Conservation (phyloP, 2,329 filamentous ascomycete species). For the Aureobasidium sp. region DNA sequence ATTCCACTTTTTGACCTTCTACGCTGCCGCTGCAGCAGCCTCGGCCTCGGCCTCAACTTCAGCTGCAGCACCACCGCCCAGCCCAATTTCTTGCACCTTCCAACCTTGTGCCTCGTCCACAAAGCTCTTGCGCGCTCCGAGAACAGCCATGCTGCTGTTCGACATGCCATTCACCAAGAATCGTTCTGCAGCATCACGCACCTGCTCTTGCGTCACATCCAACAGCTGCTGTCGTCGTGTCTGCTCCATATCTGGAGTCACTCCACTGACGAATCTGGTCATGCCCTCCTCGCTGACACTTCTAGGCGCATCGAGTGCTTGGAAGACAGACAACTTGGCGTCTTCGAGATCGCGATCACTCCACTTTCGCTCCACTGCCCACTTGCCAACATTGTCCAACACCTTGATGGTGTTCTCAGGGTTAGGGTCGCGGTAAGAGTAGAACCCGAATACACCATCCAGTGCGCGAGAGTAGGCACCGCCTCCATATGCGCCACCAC, state of each 20-base stretch:
- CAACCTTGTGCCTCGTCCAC: constrained; percentile 57
- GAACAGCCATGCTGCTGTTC: constrained; percentile 61
- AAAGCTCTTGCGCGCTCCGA: constrained; percentile 80
- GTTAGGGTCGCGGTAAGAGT: constrained; percentile 94
- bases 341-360: constrained; percentile 82
- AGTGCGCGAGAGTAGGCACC: constrained; percentile 76
- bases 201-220: constrained; percentile 74
- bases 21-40: constrained; percentile 2
- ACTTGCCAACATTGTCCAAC: constrained; percentile 74
- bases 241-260: constrained; percentile 87
- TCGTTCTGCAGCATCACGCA: constrained; percentile 71
- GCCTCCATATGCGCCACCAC: constrained; percentile 92
- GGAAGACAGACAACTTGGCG: constrained; percentile 92
- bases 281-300: constrained; percentile 85
- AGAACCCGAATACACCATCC: constrained; percentile 85
- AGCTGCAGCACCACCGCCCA: constrained; percentile 33
- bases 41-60: constrained; percentile 27
- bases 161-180: constrained; percentile 55
- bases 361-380: constrained; percentile 78
- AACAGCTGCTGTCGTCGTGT: constrained; percentile 73
- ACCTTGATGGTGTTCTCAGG: constrained; percentile 80
- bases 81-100: constrained; percentile 67
- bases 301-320: constrained; percentile 79
- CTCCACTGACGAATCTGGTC: constrained; percentile 73
- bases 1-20: neutral